Base-by-base conservation (phyloP, 306 rosid genomes). In the Macrotyloma uniflorum region DNA sequence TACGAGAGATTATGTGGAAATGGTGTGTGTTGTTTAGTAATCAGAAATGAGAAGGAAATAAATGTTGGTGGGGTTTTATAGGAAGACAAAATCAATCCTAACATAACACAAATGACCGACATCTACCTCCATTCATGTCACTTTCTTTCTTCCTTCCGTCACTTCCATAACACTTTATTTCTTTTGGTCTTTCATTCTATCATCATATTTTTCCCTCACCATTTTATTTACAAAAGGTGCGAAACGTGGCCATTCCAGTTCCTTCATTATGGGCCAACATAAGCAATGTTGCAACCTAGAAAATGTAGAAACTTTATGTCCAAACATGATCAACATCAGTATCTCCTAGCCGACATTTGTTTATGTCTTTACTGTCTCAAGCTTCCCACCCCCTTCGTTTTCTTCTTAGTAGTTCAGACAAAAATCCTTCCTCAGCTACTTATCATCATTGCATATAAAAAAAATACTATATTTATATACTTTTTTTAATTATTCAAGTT, bases 71-170 rank as follows among this genome's bases (percentile, higher is more conserved):
- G 66, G 66, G 36, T 59, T 59, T 26, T 6, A 15, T 28, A 2
- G 1, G 28, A 62, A n/a, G 46, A 6, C 10, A 62, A 32, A 61
- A 62, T 32, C 23, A 63, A n/a, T n/a, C 16, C 14, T 7, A 7
- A 50, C 13, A 47, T 1, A 38, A 8, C 13, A 38, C 13, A 38
- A 33, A 77, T 87, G 89, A 83, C 91, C 91, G 91, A 89, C 93
- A 83, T 78, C 19, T 24, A 70, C 58, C 72, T 57, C 23, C 13
- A 36, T 33, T 30, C 33, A 30, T 3, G 53, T 68, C 71, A 22
- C 59, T 28, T 70, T 75, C 81, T 14, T 22, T 50, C 36, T 74
- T 70, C 46, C 64, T 71, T 68, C 35, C 43, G 65, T 75, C 80
- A n/a, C n/a, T n/a, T n/a, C n/a, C 38, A 35, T 35, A 6, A n/a